Percentiles rank a stretch among this genome's conserved stretches.
Conservation (phyloP, 78 protist species). For the Creolimax fragrantissima region DNA sequence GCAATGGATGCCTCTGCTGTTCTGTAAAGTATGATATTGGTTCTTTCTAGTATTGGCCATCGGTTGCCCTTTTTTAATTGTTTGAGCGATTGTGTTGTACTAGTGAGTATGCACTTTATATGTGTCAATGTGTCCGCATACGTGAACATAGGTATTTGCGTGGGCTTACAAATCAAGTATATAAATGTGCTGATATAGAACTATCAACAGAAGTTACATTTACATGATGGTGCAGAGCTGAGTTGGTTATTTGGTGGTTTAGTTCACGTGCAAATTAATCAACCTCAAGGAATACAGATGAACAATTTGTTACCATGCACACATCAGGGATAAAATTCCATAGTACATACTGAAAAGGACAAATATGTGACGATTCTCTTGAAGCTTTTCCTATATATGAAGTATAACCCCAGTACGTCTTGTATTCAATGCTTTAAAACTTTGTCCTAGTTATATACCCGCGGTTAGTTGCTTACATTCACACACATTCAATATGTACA, state of each 20-base stretch:
- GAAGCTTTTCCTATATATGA: no score
- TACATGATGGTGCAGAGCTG: no score
- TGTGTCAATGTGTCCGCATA: not conserved
- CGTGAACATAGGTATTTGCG: not conserved
- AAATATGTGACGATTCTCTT: no score
- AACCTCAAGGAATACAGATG: not conserved
- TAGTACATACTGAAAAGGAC: no score
- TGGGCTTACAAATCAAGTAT: not conserved
- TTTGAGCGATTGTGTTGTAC: not conserved
- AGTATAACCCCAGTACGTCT: no score
- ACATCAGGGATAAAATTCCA: no score
- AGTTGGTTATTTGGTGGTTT: no score
- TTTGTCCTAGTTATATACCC: no score
- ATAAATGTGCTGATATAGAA: not conserved
- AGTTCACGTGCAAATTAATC: not conserved
- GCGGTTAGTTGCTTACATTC: no score
- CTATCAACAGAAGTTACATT: not conserved
- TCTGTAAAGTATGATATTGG: conserved; percentile 19
- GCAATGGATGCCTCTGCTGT: conserved; percentile 78
- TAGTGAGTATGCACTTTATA: not conserved
- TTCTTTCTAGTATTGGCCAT: not conserved
- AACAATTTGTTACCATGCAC: not conserved
- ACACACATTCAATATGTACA: no score
- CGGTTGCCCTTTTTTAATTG: not conserved
- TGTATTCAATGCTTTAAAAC: no score